Percentiles rank a stretch among this genome's conserved stretches.
phyloP scores from a whole-genome alignment of 257 asterid genomes.

The Coffea canephora region DNA sequence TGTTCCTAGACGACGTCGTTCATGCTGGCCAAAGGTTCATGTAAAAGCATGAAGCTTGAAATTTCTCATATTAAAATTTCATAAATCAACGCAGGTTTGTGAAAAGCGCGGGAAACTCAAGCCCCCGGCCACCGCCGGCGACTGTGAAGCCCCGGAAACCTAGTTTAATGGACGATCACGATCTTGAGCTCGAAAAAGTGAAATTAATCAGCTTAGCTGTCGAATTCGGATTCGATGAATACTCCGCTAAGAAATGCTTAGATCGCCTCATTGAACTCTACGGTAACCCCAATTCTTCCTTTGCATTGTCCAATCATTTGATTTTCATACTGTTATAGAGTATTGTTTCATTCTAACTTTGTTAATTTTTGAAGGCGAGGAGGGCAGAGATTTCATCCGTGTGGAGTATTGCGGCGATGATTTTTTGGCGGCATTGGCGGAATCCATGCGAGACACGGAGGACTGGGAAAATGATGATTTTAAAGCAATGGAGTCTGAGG shows the following conservation, averaged over 20 bases:
- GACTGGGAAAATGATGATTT: slow-evolving; percentile 97
- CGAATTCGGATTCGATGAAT: slow-evolving; percentile 79
- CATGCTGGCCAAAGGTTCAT: too few species aligned
- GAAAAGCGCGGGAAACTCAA: slow-evolving; percentile 64
- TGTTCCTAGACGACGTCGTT: too few species aligned
- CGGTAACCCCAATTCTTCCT: slow-evolving; percentile 37
- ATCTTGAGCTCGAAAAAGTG: slow-evolving; percentile 71
- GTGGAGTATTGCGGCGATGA: slow-evolving; percentile 95
- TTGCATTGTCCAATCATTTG: neutral
- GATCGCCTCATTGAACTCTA: slow-evolving; percentile 72
- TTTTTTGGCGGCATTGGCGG: slow-evolving; percentile 85
- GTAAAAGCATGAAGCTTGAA: neutral
- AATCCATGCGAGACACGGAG: slow-evolving; percentile 65
- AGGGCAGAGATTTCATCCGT: slow-evolving; percentile 73
- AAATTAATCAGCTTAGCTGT: slow-evolving; percentile 76
- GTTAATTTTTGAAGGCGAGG: slow-evolving; percentile 53
- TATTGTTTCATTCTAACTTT: too few species aligned
- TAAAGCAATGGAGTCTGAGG: slow-evolving; percentile 82
- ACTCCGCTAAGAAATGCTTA: slow-evolving; percentile 57
- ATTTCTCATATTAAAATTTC: too few species aligned
- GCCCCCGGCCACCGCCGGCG: slow-evolving; percentile 5
- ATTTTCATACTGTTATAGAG: too few species aligned
- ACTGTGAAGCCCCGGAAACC: slow-evolving; percentile 14
- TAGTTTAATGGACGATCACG: slow-evolving; percentile 41
- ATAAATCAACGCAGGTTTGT: neutral